These are phyloP conservation scores for Nasturtium officinale DNA, from an alignment of 345 rosid species.

Conservation along the genomic window DNA sequence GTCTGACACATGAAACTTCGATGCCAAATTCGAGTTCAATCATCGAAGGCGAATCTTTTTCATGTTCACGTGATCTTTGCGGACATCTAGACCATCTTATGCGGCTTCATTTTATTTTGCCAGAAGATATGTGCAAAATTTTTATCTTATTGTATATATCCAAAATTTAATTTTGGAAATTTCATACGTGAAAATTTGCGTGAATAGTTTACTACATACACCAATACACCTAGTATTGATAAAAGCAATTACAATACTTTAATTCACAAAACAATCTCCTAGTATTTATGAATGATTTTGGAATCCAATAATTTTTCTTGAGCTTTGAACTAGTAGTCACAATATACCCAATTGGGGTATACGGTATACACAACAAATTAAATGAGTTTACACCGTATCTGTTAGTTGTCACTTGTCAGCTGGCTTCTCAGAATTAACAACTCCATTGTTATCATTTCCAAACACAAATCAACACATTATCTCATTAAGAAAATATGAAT, in stretches of 20 bases:
- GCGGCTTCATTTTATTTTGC: not conserved
- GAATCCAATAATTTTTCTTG: not conserved
- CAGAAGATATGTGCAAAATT: no score
- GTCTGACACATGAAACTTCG: constrained; percentile 33
- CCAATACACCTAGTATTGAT: no score
- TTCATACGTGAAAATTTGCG: no score
- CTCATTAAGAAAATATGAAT: no score
- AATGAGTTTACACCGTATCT: not conserved
- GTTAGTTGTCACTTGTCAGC: no score
- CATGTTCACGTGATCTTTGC: not conserved
- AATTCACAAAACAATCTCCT: not conserved
- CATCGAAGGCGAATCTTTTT: constrained; percentile 23
- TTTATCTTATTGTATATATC: no score
- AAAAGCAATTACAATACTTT: not conserved
- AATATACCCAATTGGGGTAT: not conserved
- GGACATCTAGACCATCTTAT: not conserved
- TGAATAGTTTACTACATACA: no score
- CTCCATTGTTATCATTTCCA: not conserved
- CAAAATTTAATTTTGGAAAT: no score
- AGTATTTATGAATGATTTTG: not conserved
- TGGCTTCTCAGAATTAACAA: no score
- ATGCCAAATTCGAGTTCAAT: constrained; percentile 6
- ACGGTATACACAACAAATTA: not conserved
- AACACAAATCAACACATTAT: not conserved
- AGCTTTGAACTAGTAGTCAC: not conserved